Base-by-base conservation (phyloP, 352 stramenopile genomes). In the Phytophthora ramorum region DNA sequence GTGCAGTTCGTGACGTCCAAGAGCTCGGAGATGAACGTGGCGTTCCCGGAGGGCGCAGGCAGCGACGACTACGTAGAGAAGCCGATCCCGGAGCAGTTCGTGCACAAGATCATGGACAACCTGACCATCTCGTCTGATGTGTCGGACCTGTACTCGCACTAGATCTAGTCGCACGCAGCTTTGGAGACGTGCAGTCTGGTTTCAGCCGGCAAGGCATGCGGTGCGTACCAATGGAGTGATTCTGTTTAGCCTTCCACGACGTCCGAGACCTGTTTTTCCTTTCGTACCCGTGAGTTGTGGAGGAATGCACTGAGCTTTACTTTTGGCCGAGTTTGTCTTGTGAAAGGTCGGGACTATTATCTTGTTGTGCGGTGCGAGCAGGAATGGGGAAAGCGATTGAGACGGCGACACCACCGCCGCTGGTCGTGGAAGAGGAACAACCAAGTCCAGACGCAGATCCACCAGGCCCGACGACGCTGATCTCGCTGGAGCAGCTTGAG, bases 1-100 rank as follows among this genome's bases (percentile, higher is more conserved):
- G 82, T 90, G 66, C 84, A 90, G 69, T 92, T 99, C 60, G 91
- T 98, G 10, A 99, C 97, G 37, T 98, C 92, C 59, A 99, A 99
- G 88, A 98, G 90, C 73, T 97, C 87, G 51, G 96, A 99, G 75
- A 97, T 98, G 92, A 98, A 98, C 81, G 92, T 99, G 52, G 93
- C 87, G 59, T 99, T 98, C 85, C 96, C 96, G 6, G 73, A 95
- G 58, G 67, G 60, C 1, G 69, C 79, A 2, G 82, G 66, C 44
- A 85, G 93, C 63, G 83, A 96, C 64, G 95, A 99, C 62, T 90
- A 95, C 71, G 89, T 98, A 54, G 97, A 99, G 84, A 87, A 95
- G 58, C 95, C 97, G 19, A 98, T 99, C 70, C 97, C 97, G 13
- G 97, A 99, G 82, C 97, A 99, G 76, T 99, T 99, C 73, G 84